Evolutionary conservation across 1,284 basidiomycete species (phyloP).

Genomic region (Trichosporon coremiiforme): DNA sequence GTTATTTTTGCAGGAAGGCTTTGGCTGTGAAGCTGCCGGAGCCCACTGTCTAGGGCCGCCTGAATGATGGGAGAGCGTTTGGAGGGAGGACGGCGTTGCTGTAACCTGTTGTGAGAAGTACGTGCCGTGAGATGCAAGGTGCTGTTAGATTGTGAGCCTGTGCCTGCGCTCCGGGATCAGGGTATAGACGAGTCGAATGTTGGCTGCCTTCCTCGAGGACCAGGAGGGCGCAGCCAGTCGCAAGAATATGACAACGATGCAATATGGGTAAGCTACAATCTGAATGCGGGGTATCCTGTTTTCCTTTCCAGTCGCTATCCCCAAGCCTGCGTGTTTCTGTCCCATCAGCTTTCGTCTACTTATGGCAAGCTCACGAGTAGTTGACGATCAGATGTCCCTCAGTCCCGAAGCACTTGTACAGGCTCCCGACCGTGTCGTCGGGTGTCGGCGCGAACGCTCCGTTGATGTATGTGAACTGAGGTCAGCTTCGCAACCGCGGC

Average conservation of each 20-base stretch:
- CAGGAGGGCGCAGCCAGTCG: background rate
- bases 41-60: too few relatives aligned
- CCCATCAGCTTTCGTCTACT: background rate
- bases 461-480: constrained; percentile 96
- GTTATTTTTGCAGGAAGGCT: background rate
- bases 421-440: constrained; percentile 86
- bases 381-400: constrained; percentile 94
- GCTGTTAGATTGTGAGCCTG: too few relatives aligned
- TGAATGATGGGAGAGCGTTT: too few relatives aligned
- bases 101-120: too few relatives aligned
- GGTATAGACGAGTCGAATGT: too few relatives aligned
- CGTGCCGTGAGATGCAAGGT: too few relatives aligned
- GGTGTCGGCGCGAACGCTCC: constrained; percentile 93
- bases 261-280: constrained; percentile 11
- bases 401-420: constrained; percentile 83
- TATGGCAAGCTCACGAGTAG: constrained; percentile 68
- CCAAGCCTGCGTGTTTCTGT: constrained; percentile 51
- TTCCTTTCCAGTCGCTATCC: constrained; percentile 29
- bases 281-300: constrained; percentile 9
- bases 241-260: constrained; percentile 22
- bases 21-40: background rate
- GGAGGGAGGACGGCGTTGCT: background rate
- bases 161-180: too few relatives aligned
- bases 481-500: constrained; percentile 11
- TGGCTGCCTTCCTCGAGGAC: too few relatives aligned